Percentiles rank a stretch among this genome's conserved stretches.
These are phyloP conservation scores for Diaporthe sp. DNA, from an alignment of 2,329 filamentous ascomycete genomes.

Conservation along the genomic window DNA sequence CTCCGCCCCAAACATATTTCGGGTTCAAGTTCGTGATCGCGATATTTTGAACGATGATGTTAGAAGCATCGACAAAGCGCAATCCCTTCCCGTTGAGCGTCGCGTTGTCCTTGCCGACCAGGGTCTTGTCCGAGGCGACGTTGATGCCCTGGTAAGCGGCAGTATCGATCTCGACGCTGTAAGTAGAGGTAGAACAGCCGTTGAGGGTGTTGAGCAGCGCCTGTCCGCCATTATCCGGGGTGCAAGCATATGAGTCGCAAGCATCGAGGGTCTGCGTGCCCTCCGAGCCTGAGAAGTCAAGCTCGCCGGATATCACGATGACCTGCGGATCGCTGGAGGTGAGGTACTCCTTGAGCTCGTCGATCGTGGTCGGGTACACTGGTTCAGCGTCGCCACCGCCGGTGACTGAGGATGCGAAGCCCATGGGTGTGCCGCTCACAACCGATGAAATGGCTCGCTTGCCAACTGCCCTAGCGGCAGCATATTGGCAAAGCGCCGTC, in stretches of 20 bases:
- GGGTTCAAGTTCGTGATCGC: conserved; percentile 60
- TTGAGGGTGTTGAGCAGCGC: conserved; percentile 54
- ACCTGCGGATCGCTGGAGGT: conserved; percentile 65
- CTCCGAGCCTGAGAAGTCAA: conserved; percentile 69
- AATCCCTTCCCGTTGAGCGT: conserved; percentile 71
- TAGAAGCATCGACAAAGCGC: conserved; percentile 61
- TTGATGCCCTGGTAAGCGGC: conserved; percentile 64
- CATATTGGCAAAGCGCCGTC: conserved; percentile 43
- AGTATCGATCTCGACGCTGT: conserved; percentile 63
- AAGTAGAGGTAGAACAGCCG: conserved; percentile 58
- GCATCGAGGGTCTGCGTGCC: conserved; percentile 65
- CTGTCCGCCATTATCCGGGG: conserved; percentile 28
- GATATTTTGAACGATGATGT: conserved; percentile 74
- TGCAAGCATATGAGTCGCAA: conserved; percentile 67
- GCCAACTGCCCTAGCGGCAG: conserved; percentile 30
- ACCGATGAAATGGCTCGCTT: conserved; percentile 45
- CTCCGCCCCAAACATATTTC: conserved; percentile 46
- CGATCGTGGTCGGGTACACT: conserved; percentile 66
- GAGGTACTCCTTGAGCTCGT: conserved; percentile 71
- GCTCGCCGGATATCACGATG: conserved; percentile 70
- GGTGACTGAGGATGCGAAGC: conserved; percentile 66
- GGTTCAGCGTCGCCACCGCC: conserved; percentile 69
- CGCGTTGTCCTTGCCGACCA: conserved; percentile 67
- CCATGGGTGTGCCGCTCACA: conserved; percentile 55
- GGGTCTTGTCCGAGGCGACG: conserved; percentile 69